phyloP scores from a whole-genome alignment of 805 yeast species.

The Pichia insulana region DNA sequence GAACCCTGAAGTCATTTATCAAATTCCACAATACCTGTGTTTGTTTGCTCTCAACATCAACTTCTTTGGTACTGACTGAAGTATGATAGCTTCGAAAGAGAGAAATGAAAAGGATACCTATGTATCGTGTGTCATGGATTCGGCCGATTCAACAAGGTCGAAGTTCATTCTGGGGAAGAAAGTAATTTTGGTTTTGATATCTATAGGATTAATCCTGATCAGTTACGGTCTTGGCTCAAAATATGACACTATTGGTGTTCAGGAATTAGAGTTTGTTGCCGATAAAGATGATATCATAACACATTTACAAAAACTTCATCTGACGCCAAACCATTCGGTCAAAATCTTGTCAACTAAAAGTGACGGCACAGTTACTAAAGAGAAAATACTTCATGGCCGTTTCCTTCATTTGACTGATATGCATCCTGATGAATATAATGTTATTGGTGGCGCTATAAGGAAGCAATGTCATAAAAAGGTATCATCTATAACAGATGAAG shows the following conservation, averaged over 20 bases:
- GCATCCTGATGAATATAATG: constrained; percentile 71
- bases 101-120: no score
- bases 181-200: no score
- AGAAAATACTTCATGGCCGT: constrained; percentile 49
- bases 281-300: not conserved
- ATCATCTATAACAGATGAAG: constrained; percentile 28
- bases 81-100: no score
- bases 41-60: no score
- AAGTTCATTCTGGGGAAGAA: no score
- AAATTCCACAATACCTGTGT: no score
- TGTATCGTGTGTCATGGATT: no score
- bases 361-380: constrained; percentile 2
- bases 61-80: no score
- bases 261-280: not conserved
- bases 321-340: constrained; percentile 34
- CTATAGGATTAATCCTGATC: no score
- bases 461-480: constrained; percentile 45
- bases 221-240: not conserved
- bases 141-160: no score
- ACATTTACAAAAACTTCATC: constrained; percentile 28
- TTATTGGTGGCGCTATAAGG: constrained; percentile 40
- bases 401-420: constrained; percentile 82
- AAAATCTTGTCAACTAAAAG: constrained; percentile 5
- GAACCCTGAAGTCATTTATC: no score
- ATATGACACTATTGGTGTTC: not conserved